Conservation (phyloP, 495 filamentous ascomycete species). For the Podospora sp. region DNA sequence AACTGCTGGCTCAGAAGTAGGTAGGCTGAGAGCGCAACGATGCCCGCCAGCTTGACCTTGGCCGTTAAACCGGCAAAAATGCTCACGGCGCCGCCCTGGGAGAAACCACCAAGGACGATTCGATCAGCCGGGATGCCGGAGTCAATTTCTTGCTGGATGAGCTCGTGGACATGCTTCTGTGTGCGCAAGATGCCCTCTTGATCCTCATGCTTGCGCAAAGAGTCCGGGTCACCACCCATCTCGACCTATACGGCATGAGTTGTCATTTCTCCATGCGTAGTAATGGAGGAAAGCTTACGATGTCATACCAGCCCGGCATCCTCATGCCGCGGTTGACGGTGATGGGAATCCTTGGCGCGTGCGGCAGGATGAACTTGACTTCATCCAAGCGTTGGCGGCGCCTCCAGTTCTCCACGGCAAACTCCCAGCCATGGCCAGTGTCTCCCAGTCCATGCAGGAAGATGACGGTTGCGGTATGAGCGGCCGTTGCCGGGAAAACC, state of each 20-base stretch:
- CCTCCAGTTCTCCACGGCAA: constrained; percentile 87
- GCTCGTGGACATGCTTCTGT: constrained; percentile 71
- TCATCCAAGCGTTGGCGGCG: constrained; percentile 81
- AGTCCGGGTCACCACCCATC: constrained; percentile 49
- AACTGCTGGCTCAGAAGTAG: constrained; percentile 75
- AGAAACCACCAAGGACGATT: constrained; percentile 76
- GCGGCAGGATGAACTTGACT: constrained; percentile 90
- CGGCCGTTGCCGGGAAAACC: constrained; percentile 82
- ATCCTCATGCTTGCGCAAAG: constrained; percentile 60
- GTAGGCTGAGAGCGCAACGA: constrained; percentile 85
- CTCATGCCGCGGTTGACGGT: constrained; percentile 79
- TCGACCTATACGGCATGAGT: constrained; percentile 24
- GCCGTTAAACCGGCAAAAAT: constrained; percentile 69
- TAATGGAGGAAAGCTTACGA: constrained; percentile 56
- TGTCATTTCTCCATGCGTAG: neutral
- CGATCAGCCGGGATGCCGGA: constrained; percentile 79
- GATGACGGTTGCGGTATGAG: constrained; percentile 93
- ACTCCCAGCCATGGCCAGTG: constrained; percentile 71
- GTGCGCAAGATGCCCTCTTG: constrained; percentile 76
- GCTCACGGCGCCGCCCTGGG: constrained; percentile 59
- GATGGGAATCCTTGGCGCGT: constrained; percentile 89
- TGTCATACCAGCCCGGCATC: constrained; percentile 95
- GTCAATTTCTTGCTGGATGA: constrained; percentile 82
- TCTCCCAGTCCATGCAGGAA: constrained; percentile 85
- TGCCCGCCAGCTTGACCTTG: constrained; percentile 76